Evolutionary conservation across 768 basidiomycete species (phyloP), one percentile per base, ranked within the genome.

Genomic region (Lyophyllum decastes): DNA sequence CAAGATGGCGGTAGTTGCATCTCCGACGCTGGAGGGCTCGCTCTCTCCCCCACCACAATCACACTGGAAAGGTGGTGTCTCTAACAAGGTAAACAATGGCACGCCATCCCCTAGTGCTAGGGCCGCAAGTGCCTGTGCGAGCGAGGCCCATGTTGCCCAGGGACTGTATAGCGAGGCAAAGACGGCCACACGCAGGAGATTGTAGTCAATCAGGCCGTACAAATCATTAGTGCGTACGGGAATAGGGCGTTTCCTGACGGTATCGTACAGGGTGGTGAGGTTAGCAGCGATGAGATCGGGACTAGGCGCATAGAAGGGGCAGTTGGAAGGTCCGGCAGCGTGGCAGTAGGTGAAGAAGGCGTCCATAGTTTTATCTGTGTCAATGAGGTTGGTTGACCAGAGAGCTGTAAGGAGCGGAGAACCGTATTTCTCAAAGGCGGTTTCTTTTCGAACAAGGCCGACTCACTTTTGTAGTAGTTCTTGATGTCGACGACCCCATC

Each of bases 401-500:
- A 66, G 55, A 2, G 70, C 78, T 76, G n/a, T n/a, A n/a, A n/a
- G n/a, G 60, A 33, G 30, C 14, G 16, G 11, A 43, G 26, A 27
- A 40, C 16, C 16, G 12, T 48, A 9, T 12, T 12, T 10, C 12
- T 4, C 5, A 53, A 21, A 17, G 22, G 38, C 19, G n/a, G 21
- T 19, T 26, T 48, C 46, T 12, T 16, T 4, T 19, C 6, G 35
- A 19, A 24, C 19, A 17, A 44, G 30, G 14, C 17, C 24, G 52
- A 67, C 38, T 57, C n/a, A 76, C 77, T 68, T 12, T 68, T 59
- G 52, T 73, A 80, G 54, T 77, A 78, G 47, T 77, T 64, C 27
- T 77, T 73, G 1, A 73, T 62, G 43, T 78, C 77, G 21, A 72
- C 69, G n/a, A 78, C 76, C 19, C 76, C 76, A 46, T 79, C 78